Percentiles rank a stretch among this genome's conserved stretches.
These are phyloP conservation scores for Talaromyces rugulosus DNA, from an alignment of 2,329 filamentous ascomycete genomes.

Conservation along the genomic window DNA sequence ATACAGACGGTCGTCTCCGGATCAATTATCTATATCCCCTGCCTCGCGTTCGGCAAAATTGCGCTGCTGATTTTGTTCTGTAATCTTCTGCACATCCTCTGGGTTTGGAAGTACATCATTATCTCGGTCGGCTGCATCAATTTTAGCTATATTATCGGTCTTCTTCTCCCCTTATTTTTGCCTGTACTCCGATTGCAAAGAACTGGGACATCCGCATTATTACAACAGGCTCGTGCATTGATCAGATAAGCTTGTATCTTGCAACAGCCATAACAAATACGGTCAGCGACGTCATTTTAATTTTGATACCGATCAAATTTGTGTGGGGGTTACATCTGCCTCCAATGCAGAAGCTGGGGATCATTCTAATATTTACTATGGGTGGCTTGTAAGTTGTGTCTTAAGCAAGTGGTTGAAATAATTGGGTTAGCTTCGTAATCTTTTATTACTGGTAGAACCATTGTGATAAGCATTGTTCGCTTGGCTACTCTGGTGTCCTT, in stretches of 20 bases:
- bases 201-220: slow-evolving; percentile 15
- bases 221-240: slow-evolving; percentile 17
- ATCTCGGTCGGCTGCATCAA: slow-evolving; percentile 9
- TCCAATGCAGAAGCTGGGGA: slow-evolving; percentile 15
- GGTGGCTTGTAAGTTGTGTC: background rate
- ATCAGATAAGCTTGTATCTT: slow-evolving; percentile 16
- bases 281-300: slow-evolving; percentile 19
- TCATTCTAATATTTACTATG: background rate
- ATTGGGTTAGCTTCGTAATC: background rate
- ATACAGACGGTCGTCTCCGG: slow-evolving; percentile 1
- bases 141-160: slow-evolving; percentile 8
- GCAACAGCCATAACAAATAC: slow-evolving; percentile 21
- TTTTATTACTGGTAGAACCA: slow-evolving; percentile 13
- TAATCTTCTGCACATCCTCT: slow-evolving; percentile 9
- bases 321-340: slow-evolving; percentile 15
- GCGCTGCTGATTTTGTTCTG: slow-evolving; percentile 20
- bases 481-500: slow-evolving; percentile 21
- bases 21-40: slow-evolving; percentile 17
- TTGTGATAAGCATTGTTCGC: slow-evolving; percentile 20
- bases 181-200: slow-evolving; percentile 18
- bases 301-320: slow-evolving; percentile 18
- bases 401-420: background rate
- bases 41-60: slow-evolving; percentile 19
- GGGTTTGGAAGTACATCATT: slow-evolving; percentile 6
- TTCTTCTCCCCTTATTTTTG: slow-evolving; percentile 16